phyloP scores from a whole-genome alignment of 208 protist genomes.

The Crithidia thermophila region DNA sequence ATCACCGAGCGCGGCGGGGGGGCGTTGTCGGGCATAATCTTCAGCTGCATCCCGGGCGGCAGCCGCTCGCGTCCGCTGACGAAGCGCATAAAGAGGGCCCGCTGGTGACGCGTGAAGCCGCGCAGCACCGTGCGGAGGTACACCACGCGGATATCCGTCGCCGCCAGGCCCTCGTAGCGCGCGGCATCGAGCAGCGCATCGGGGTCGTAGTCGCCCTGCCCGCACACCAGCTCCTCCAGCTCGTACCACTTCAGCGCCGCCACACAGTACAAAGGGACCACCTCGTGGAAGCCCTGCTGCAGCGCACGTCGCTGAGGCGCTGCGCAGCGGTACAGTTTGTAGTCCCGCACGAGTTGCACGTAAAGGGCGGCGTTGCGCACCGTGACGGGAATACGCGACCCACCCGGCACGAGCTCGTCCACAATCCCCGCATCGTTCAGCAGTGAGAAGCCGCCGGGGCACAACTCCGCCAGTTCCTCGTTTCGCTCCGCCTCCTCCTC shows the following conservation, averaged over 20 bases:
- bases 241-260: conserved; percentile 89
- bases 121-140: conserved; percentile 83
- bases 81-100: conserved; percentile 91
- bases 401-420: conserved; percentile 65
- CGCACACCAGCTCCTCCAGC: conserved; percentile 92
- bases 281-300: conserved; percentile 81
- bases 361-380: conserved; percentile 66
- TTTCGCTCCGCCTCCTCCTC: conserved; percentile 21
- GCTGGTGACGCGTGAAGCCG: conserved; percentile 80
- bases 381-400: conserved; percentile 56
- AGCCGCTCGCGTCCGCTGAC: conserved; percentile 90
- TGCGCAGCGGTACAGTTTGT: conserved; percentile 56
- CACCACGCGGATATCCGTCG: conserved; percentile 58
- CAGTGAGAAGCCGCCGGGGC: conserved; percentile 73
- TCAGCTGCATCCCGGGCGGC: conserved; percentile 75
- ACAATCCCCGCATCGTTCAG: conserved; percentile 50
- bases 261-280: conserved; percentile 78
- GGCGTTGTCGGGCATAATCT: conserved; percentile 74
- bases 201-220: conserved; percentile 89
- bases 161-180: conserved; percentile 72
- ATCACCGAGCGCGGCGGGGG: neutral
- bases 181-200: conserved; percentile 83
- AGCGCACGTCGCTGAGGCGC: conserved; percentile 68
- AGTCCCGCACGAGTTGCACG: conserved; percentile 52
- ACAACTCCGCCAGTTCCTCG: conserved; percentile 52